These are phyloP conservation scores for Moesziomyces sp. DNA, from an alignment of 1,284 basidiomycete species.

Conservation along the genomic window DNA sequence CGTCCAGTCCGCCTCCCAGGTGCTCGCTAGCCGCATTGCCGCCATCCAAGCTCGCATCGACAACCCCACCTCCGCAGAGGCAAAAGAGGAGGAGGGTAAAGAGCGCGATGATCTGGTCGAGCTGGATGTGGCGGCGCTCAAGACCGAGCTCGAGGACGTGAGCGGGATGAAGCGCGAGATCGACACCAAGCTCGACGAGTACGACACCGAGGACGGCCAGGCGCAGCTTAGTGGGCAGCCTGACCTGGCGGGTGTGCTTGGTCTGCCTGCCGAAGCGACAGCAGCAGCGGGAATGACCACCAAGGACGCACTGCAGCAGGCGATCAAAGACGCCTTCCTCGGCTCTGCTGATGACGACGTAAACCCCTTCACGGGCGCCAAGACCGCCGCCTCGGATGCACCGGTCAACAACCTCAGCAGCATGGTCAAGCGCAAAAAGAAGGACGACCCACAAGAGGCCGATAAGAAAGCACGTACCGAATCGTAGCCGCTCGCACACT, in stretches of 20 bases:
- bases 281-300: constrained; percentile 22
- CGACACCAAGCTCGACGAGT: constrained; percentile 63
- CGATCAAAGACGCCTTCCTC: constrained; percentile 64
- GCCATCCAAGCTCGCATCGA: constrained; percentile 44
- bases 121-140: constrained; percentile 37
- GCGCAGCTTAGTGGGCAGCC: constrained; percentile 52
- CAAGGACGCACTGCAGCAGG: constrained; percentile 59
- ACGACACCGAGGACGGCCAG: constrained; percentile 40
- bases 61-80: background rate
- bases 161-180: constrained; percentile 60
- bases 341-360: constrained; percentile 28
- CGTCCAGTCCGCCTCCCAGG: constrained; percentile 51
- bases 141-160: constrained; percentile 55
- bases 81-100: constrained; percentile 1
- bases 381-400: constrained; percentile 18
- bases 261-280: constrained; percentile 26
- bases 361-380: constrained; percentile 29
- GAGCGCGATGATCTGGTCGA: constrained; percentile 56
- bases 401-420: constrained; percentile 56
- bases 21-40: constrained; percentile 44
- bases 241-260: constrained; percentile 25
- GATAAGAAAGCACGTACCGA: constrained; percentile 44
- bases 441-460: constrained; percentile 24
- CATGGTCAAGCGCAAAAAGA: constrained; percentile 63
- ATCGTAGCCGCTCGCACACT: background rate